Percentiles rank a stretch among this genome's conserved stretches.
Conservation (phyloP, 2,329 filamentous ascomycete species). For the Microdochium trichocladiopsis region DNA sequence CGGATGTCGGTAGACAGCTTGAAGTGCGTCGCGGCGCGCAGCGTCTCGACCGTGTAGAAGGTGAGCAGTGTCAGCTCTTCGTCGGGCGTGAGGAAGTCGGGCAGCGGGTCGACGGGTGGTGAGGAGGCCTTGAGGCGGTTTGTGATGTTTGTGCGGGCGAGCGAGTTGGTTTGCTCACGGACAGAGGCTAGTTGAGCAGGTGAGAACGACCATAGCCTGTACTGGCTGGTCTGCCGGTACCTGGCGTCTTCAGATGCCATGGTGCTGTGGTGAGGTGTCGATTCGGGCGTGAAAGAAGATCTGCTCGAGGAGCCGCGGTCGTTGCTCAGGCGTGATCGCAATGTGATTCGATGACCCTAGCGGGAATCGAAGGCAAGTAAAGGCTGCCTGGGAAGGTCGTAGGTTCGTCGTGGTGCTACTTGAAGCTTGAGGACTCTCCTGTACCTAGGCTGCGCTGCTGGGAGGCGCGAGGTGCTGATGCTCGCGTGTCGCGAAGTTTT, state of each 20-base stretch:
- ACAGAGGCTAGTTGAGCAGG: constrained; percentile 62
- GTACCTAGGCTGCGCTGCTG: too few relatives aligned
- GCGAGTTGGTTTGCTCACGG: constrained; percentile 70
- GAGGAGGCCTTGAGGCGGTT: constrained; percentile 46
- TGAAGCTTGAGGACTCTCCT: too few relatives aligned
- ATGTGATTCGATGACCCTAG: too few relatives aligned
- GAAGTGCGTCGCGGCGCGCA: constrained; percentile 48
- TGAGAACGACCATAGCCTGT: constrained; percentile 87
- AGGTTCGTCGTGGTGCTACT: too few relatives aligned
- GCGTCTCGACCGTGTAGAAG: constrained; percentile 61
- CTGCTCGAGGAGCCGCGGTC: not conserved
- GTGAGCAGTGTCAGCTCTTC: constrained; percentile 79
- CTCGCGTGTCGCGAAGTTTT: too few relatives aligned
- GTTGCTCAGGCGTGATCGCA: too few relatives aligned
- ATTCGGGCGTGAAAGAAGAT: not conserved
- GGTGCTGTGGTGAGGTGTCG: constrained; percentile 6
- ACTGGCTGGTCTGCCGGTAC: constrained; percentile 87
- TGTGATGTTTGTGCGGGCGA: constrained; percentile 59
- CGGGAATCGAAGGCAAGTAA: too few relatives aligned
- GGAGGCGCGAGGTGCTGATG: too few relatives aligned
- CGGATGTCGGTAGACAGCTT: constrained; percentile 43
- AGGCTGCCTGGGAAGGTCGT: too few relatives aligned
- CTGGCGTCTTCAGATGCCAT: constrained; percentile 84
- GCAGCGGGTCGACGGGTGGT: constrained; percentile 40
- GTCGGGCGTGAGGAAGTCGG: constrained; percentile 74